Conservation (phyloP, 192 early-diverging fungal species). For the Coemansia sp. region DNA sequence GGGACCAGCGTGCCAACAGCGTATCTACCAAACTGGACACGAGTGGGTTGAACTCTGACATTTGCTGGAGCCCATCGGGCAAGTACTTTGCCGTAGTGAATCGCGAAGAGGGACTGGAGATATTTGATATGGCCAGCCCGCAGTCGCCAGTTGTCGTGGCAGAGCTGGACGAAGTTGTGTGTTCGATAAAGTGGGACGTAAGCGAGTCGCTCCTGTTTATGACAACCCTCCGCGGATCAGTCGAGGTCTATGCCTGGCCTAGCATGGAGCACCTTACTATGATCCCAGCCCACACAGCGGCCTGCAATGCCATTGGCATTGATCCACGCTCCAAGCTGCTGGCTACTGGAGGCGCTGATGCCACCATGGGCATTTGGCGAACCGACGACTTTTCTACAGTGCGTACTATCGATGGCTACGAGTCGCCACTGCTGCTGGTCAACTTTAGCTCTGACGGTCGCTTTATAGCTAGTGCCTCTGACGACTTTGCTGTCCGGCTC, state of each 20-base stretch:
- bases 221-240: conserved; percentile 35
- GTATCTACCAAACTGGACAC: conserved; percentile 21
- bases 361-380: conserved; percentile 37
- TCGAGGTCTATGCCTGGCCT: conserved; percentile 50
- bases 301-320: conserved; percentile 35
- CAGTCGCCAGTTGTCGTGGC: conserved; percentile 28
- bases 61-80: conserved; percentile 46
- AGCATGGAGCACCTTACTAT: conserved; percentile 39
- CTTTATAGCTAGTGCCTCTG: conserved; percentile 49
- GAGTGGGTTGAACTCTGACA: conserved; percentile 22
- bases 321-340: conserved; percentile 31
- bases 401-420: conserved; percentile 22
- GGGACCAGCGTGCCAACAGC: conserved; percentile 31
- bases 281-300: conserved; percentile 36
- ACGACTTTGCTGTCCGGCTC: conserved; percentile 34
- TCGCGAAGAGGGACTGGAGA: conserved; percentile 38
- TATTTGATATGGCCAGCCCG: conserved; percentile 34
- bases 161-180: conserved; percentile 21
- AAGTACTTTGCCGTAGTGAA: conserved; percentile 31
- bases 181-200: conserved; percentile 29
- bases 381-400: conserved; percentile 37
- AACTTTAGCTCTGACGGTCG: conserved; percentile 45
- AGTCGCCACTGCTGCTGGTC: conserved; percentile 41
- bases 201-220: conserved; percentile 35
- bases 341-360: conserved; percentile 49